Evolutionary conservation across 331 rosid genomes (phyloP).

Genomic region (Saraca asoca): DNA sequence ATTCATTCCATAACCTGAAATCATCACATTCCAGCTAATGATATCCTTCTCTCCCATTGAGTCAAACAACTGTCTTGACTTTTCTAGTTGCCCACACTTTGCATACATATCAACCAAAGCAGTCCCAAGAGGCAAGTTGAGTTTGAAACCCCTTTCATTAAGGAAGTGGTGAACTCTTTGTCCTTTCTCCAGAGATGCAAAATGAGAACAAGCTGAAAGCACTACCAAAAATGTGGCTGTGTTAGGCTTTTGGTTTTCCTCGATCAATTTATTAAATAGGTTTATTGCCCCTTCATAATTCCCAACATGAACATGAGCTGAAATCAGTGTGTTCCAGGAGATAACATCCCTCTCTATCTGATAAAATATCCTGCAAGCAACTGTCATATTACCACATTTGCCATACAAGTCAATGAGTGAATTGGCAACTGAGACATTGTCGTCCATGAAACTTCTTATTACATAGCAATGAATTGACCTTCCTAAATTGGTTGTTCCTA

Average conservation of each 20-base stretch:
- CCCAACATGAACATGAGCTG: constrained; percentile 50
- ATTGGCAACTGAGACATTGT: constrained; percentile 46
- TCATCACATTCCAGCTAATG: constrained; percentile 75
- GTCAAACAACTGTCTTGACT: constrained; percentile 57
- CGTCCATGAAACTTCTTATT: constrained; percentile 50
- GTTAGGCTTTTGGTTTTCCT: constrained; percentile 52
- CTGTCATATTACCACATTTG: constrained; percentile 50
- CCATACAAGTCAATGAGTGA: constrained; percentile 80
- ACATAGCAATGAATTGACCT: constrained; percentile 64
- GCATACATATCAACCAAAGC: constrained; percentile 83
- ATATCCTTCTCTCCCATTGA: constrained; percentile 64
- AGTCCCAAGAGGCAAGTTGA: constrained; percentile 60
- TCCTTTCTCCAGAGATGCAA: constrained; percentile 63
- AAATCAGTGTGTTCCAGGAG: constrained; percentile 77
- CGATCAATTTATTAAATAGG: constrained; percentile 55
- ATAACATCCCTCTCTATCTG: constrained; percentile 40
- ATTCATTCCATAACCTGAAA: constrained; percentile 72
- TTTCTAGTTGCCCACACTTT: constrained; percentile 71
- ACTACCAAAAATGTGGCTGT: constrained; percentile 50
- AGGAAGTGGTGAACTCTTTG: constrained; percentile 51
- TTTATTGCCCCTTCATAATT: constrained; percentile 50
- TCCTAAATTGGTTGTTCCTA: constrained; percentile 51
- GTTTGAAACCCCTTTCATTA: constrained; percentile 46
- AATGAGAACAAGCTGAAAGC: constrained; percentile 74
- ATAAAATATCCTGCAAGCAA: constrained; percentile 55